Conservation (phyloP, 192 early-diverging fungal species). For the Linnemannia elongata region DNA sequence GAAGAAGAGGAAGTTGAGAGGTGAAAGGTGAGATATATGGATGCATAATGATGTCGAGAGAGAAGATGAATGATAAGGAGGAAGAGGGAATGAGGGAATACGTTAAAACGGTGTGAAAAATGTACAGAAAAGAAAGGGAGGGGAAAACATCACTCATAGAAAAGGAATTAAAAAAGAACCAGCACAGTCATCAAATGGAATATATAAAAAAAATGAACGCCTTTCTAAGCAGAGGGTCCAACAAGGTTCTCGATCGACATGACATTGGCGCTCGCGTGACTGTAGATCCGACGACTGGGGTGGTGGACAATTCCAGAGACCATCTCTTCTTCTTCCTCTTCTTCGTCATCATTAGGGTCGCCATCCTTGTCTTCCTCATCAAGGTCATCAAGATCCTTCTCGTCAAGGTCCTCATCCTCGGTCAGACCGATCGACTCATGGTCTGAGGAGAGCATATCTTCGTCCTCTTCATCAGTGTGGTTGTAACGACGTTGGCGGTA, state of each 20-base stretch:
- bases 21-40: background rate
- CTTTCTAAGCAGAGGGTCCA: constrained; percentile 21
- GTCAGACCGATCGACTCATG: constrained; percentile 40
- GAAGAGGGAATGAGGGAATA: background rate
- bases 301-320: background rate
- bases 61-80: background rate
- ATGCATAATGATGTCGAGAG: background rate
- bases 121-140: background rate
- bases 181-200: background rate
- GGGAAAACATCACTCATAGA: background rate
- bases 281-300: background rate
- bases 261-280: constrained; percentile 12
- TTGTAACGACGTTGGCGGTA: constrained; percentile 12
- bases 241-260: constrained; percentile 56
- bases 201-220: background rate
- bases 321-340: constrained; percentile 16
- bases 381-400: constrained; percentile 12
- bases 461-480: constrained; percentile 9
- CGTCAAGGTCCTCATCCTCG: constrained; percentile 31
- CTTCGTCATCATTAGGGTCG: background rate
- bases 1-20: background rate
- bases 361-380: constrained; percentile 12
- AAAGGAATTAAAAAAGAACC: background rate
- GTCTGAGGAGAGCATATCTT: constrained; percentile 12
- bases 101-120: background rate